Conservation (phyloP, 1,284 basidiomycete species). For the Violaceomyces palustris region DNA sequence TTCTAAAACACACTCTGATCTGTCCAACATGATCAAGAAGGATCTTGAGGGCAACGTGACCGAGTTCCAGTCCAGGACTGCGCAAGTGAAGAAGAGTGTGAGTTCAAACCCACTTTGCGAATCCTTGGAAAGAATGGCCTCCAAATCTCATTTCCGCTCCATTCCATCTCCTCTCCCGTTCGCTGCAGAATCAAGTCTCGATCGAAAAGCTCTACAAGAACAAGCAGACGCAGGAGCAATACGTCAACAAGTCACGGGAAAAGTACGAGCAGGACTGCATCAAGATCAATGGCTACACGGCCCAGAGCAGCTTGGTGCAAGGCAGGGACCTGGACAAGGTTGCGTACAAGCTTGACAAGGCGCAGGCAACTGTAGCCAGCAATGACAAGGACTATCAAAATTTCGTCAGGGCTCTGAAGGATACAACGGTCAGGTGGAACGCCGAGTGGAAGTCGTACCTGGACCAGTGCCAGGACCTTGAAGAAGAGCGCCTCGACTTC, state of each 20-base stretch:
- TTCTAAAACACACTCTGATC: slow-evolving; percentile 64
- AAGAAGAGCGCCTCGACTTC: slow-evolving; percentile 88
- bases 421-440: slow-evolving; percentile 84
- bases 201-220: slow-evolving; percentile 50
- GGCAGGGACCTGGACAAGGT: slow-evolving; percentile 91
- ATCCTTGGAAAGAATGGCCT: too few species aligned
- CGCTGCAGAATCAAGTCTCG: neutral
- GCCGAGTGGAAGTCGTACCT: slow-evolving; percentile 70
- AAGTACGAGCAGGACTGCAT: slow-evolving; percentile 92
- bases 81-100: slow-evolving; percentile 36
- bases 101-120: too few species aligned
- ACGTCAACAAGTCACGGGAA: slow-evolving; percentile 65
- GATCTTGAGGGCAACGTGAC: slow-evolving; percentile 64
- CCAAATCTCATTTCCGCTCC: slow-evolving; percentile 6
- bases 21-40: slow-evolving; percentile 69
- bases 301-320: slow-evolving; percentile 85
- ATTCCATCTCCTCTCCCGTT: neutral
- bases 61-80: slow-evolving; percentile 42
- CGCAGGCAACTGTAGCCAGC: slow-evolving; percentile 77
- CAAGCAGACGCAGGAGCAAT: slow-evolving; percentile 49
- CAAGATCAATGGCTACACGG: slow-evolving; percentile 90
- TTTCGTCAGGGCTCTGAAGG: slow-evolving; percentile 74
- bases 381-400: slow-evolving; percentile 76
- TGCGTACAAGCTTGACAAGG: slow-evolving; percentile 76
- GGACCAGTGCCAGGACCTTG: slow-evolving; percentile 81